Conservation (phyloP, 257 asterid genomes). For the Apocynum venetum region DNA sequence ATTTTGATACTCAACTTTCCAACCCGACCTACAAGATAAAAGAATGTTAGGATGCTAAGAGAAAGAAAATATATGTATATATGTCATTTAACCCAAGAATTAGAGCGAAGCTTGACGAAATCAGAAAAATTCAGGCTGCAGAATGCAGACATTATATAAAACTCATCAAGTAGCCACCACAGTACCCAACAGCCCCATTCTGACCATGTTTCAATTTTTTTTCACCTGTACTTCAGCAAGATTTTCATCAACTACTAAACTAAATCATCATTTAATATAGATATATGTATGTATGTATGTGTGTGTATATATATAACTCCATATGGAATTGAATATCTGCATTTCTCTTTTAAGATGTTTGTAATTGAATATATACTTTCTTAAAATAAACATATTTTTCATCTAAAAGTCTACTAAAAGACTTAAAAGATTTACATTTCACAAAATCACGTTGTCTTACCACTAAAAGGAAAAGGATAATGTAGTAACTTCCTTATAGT, state of each 20-base stretch:
- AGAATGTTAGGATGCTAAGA: conserved; percentile 3
- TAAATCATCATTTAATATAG: neutral
- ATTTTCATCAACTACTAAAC: neutral
- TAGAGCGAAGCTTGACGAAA: neutral
- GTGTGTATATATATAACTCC: too few relatives aligned
- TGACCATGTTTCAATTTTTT: neutral
- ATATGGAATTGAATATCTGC: too few relatives aligned
- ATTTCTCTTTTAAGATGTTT: too few relatives aligned
- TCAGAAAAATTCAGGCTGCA: neutral
- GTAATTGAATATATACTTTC: too few relatives aligned
- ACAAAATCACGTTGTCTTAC: too few relatives aligned
- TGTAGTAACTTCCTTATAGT: too few relatives aligned
- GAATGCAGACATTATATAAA: neutral
- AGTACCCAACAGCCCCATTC: neutral
- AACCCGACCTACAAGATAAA: conserved; percentile 58
- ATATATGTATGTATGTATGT: too few relatives aligned
- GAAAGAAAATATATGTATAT: neutral
- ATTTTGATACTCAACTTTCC: conserved; percentile 92
- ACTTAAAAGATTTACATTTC: too few relatives aligned
- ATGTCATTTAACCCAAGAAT: neutral
- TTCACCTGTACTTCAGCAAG: neutral
- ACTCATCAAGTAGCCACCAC: neutral
- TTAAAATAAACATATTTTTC: too few relatives aligned
- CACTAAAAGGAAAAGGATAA: too few relatives aligned
- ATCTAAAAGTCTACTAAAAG: too few relatives aligned